Evolutionary conservation across 768 basidiomycete genomes (phyloP), one percentile per base, ranked within the genome.

Genomic region (Mycena amicta): DNA sequence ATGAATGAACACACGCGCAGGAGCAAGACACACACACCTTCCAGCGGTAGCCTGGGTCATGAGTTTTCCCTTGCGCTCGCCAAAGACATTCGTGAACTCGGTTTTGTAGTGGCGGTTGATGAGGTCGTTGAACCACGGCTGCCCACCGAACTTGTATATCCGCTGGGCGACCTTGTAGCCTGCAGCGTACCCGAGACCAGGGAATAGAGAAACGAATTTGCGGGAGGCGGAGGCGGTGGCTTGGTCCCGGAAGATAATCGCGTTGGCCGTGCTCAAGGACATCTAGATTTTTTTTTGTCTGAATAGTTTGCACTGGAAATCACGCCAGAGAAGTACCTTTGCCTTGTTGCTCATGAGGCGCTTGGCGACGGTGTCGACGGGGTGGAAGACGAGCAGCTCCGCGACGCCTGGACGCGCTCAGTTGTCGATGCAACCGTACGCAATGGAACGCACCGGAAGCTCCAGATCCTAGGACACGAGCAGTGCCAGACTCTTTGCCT

Each of bases 331-430:
- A 37, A 61, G 50, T 56, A 87, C 92, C 82, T 90, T 91, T 61
- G 81, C 80, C 79, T 95, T 95, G 84, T 98, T 97, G 72, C 93
- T 95, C 96, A 99, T 99, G 52, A 99, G 74, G 31, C 96, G 89
- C 74, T 99, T 99, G n/a, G 97, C 94, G 54, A 98, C 88, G 1
- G 97, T 99, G 75, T 99, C 95, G 23, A 94, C 92, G 20, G 95
- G 95, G 71, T 97, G 95, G 78, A 98, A 97, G 20, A 98, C 85
- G 65, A 97, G 75, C 53, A 99, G 82, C 79, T 99, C 96, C 64
- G 95, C 94, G 67, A 99, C 80, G 69, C 95, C 95, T 96, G 62
- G 18, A 45, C 51, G 53, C 54, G 50, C 40, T 40, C 51, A 55
- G 60, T 61, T 27, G 53, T 29, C 33, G 22, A 57, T 20, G 16